A percentile compares a stretch with the other conserved stretches of the same genome.
phyloP scores from a whole-genome alignment of 352 stramenopile species.

The Phytophthora kernoviae region DNA sequence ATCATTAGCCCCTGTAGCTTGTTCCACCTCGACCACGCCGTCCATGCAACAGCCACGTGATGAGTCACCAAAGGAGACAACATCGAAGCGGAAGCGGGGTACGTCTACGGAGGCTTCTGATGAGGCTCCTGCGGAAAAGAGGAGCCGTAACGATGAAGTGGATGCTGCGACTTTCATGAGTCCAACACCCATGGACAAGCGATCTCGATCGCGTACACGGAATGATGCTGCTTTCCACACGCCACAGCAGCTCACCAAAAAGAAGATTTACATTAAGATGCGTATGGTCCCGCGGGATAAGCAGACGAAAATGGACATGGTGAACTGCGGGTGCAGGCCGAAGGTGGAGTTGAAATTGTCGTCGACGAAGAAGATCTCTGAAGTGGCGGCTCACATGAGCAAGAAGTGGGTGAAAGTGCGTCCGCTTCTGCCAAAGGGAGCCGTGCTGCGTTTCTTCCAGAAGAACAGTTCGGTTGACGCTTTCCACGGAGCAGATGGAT shows the following conservation, averaged over 20 bases:
- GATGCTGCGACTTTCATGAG: constrained; percentile 40
- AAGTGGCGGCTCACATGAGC: constrained; percentile 80
- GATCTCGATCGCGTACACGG: constrained; percentile 16
- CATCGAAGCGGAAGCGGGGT: constrained; percentile 40
- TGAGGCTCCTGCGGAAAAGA: constrained; percentile 24
- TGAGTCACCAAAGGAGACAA: constrained; percentile 8
- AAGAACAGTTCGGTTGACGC: constrained; percentile 20
- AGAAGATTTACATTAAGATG: constrained; percentile 87
- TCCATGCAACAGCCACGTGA: constrained; percentile 22
- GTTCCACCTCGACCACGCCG: constrained; percentile 9
- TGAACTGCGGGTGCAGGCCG: constrained; percentile 54
- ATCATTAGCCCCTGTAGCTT: constrained; percentile 11
- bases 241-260: constrained; percentile 52
- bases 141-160: constrained; percentile 9
- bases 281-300: constrained; percentile 79
- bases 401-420: constrained; percentile 71
- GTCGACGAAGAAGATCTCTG: constrained; percentile 77
- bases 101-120: constrained; percentile 19
- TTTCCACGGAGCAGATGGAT: constrained; percentile 33
- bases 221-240: constrained; percentile 47
- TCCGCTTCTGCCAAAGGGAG: constrained; percentile 25
- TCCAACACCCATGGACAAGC: constrained; percentile 31
- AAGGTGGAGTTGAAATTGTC: constrained; percentile 86
- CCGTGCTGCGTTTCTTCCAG: constrained; percentile 61
- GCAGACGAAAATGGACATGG: constrained; percentile 54